Evolutionary conservation across 805 yeast species (phyloP).

Genomic region (Yarrowia phangngaensis): DNA sequence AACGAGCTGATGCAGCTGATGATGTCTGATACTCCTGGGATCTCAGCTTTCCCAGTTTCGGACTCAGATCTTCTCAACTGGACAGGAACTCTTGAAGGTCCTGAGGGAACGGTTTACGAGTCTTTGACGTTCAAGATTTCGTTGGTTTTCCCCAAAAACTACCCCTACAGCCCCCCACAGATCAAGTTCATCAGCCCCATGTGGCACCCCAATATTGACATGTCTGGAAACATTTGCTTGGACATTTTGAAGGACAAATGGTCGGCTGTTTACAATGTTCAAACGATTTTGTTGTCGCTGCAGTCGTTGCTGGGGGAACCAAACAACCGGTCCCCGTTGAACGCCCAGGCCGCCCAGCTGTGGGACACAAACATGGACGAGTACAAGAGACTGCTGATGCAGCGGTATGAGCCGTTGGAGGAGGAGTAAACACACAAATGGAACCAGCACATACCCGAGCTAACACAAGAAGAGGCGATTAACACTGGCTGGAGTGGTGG

Average conservation of each 20-base stretch:
- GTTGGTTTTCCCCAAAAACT: conserved; percentile 51
- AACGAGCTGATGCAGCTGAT: conserved; percentile 52
- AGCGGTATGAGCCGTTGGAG: conserved; percentile 42
- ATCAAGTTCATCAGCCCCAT: conserved; percentile 56
- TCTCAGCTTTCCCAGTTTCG: conserved; percentile 53
- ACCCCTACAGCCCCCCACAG: conserved; percentile 57
- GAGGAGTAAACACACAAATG: conserved; percentile 29
- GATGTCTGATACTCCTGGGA: conserved; percentile 50
- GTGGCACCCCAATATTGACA: conserved; percentile 65
- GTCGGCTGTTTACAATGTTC: conserved; percentile 61
- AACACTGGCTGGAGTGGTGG: background rate
- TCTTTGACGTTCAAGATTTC: conserved; percentile 50
- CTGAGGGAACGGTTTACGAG: conserved; percentile 54
- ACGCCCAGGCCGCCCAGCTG: conserved; percentile 54
- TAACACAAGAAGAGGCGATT: background rate
- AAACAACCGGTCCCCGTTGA: conserved; percentile 53
- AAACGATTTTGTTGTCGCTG: conserved; percentile 54
- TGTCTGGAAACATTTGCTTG: conserved; percentile 60
- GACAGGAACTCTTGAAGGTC: conserved; percentile 59
- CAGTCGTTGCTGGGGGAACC: conserved; percentile 63
- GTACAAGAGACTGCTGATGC: conserved; percentile 42
- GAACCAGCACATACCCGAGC: background rate
- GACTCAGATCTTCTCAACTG: conserved; percentile 53
- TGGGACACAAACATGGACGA: conserved; percentile 48
- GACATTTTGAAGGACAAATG: conserved; percentile 63